Evolutionary conservation across 2,329 filamentous ascomycete species (phyloP), one percentile per base, ranked within the genome.

Genomic region (Lithohypha guttulata): DNA sequence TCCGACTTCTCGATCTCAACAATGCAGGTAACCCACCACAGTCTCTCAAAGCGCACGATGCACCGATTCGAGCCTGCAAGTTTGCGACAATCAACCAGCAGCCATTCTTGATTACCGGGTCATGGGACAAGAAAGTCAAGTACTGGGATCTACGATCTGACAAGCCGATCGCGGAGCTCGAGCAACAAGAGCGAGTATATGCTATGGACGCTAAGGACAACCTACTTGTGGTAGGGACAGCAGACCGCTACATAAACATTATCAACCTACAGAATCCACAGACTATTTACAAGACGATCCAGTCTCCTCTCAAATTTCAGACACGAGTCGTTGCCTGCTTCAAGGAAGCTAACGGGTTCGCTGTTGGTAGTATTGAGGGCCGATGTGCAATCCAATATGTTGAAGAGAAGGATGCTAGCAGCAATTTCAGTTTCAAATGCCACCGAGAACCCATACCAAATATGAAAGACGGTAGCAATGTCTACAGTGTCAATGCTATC

Each of bases 361-460:
- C 91, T 1, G 84, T 98, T 35, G 91, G 91, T 39, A 93, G 84
- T 57, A 94, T 98, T 53, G 91, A 98, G 60, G 91, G 91, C 20
- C 81, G 91, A 41, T 98, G 91, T 59, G 91, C 91, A 2, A 98
- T 98, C 48, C 91, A 98, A 59, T 96, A 98, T 54, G 85, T 95
- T 23, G 89, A 98, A 55, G 91, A 98, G 29, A 95, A 95, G 63
- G 86, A 98, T 58, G 68, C 81, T 2, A 75, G 79, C 54, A 82
- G 80, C 55, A 96, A 98, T 68, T 98, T 98, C 70, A 94, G 85
- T 28, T 98, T 98, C 77, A 96, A 96, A 65, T 98, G 91, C 64
- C 91, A 98, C 62, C 86, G 91, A 43, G 84, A 94, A 53, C 75
- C 77, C 4, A 76, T 82, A 1, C 65, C 77, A 42, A 62, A 59